phyloP scores from a whole-genome alignment of 2,329 filamentous ascomycete genomes.

The Rachicladosporium sp. region DNA sequence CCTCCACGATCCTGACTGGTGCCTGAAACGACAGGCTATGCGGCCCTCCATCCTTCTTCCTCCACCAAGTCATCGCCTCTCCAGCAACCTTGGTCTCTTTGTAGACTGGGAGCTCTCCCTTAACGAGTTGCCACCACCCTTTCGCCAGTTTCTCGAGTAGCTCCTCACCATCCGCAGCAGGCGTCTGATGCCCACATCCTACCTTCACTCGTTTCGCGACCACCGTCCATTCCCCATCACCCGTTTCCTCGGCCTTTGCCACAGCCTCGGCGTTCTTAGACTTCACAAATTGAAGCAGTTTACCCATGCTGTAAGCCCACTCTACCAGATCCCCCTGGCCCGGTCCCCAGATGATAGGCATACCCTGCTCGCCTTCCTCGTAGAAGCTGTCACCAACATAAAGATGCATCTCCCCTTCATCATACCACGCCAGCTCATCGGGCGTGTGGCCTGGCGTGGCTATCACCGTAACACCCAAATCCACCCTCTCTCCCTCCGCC shows the following conservation, averaged over 20 bases:
- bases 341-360: conserved; percentile 28
- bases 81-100: conserved; percentile 19
- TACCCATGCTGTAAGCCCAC: conserved; percentile 26
- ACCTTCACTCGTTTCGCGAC: conserved; percentile 16
- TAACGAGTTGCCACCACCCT: conserved; percentile 23
- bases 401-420: conserved; percentile 30
- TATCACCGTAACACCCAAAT: conserved; percentile 30
- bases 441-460: conserved; percentile 39
- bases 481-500: conserved; percentile 2
- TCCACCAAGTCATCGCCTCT: conserved; percentile 26
- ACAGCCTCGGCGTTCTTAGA: conserved; percentile 18
- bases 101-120: conserved; percentile 23
- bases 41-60: conserved; percentile 17
- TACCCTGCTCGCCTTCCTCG: conserved; percentile 22
- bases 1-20: conserved; percentile 22
- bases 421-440: conserved; percentile 35
- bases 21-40: conserved; percentile 25
- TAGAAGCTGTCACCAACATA: conserved; percentile 39
- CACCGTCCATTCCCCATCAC: conserved; percentile 8
- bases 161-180: conserved; percentile 24
- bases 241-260: conserved; percentile 11
- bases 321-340: conserved; percentile 26
- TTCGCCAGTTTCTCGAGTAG: conserved; percentile 24
- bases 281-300: conserved; percentile 23
- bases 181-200: conserved; percentile 28